phyloP scores from a whole-genome alignment of 176 grass and related monocot species.

The Bolboschoenus planiculmis region DNA sequence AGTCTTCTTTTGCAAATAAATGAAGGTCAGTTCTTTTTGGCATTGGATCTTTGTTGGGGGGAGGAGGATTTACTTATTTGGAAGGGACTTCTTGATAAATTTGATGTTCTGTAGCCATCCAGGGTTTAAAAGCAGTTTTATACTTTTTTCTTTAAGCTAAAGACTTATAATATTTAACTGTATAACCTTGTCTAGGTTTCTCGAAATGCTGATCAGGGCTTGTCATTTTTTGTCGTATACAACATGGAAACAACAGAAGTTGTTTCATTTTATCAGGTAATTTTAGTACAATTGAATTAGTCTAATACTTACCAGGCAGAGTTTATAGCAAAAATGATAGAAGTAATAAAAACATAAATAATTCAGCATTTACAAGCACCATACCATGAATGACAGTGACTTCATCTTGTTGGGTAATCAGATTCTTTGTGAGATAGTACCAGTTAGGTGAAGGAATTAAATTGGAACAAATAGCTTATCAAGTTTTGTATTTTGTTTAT shows the following conservation, averaged over 20 bases:
- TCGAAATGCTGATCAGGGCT: slow-evolving; percentile 62
- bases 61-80: background rate
- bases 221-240: slow-evolving; percentile 94
- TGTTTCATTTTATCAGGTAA: slow-evolving; percentile 89
- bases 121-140: background rate
- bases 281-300: background rate
- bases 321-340: background rate
- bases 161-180: background rate
- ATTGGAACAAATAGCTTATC: slow-evolving; percentile 3
- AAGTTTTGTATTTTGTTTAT: background rate
- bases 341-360: background rate
- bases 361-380: background rate
- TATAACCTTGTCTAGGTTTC: slow-evolving; percentile 46
- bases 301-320: background rate
- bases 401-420: background rate
- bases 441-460: background rate
- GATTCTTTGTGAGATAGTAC: background rate
- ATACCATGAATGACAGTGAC: background rate
- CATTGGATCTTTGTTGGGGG: background rate
- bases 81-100: background rate
- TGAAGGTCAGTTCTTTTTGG: background rate
- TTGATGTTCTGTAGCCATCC: background rate
- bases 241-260: slow-evolving; percentile 98
- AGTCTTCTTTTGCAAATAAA: background rate
- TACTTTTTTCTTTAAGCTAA: background rate